Conservation (phyloP, 495 filamentous ascomycete species). For the Podospora pseudocomata region DNA sequence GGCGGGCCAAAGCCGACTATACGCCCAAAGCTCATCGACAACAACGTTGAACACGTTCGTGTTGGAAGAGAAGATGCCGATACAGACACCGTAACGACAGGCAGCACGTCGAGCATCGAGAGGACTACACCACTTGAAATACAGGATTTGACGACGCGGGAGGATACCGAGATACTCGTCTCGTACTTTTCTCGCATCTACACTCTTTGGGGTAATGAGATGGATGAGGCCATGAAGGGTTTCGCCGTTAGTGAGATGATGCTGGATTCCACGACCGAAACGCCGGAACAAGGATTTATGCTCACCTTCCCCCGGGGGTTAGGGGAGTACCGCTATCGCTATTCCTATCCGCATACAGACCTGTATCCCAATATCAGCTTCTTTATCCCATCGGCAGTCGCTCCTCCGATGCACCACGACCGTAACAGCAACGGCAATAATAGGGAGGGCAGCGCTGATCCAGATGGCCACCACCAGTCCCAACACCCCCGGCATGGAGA, state of each 20-base stretch:
- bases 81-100: not conserved
- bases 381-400: not conserved
- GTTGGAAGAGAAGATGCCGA: not conserved
- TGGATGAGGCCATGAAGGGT: conserved; percentile 27
- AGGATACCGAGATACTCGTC: conserved; percentile 22
- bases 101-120: not conserved
- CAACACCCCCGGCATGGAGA: not conserved
- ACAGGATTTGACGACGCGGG: conserved; percentile 17
- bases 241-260: conserved; percentile 13
- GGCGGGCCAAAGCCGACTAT: too few species aligned
- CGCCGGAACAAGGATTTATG: conserved; percentile 21
- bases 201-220: conserved; percentile 24
- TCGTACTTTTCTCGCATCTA: conserved; percentile 28
- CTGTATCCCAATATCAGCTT: not conserved
- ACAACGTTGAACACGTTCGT: not conserved
- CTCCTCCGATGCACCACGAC: not conserved
- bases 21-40: not conserved
- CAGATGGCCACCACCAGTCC: too few species aligned
- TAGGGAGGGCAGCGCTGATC: too few species aligned
- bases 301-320: conserved; percentile 26
- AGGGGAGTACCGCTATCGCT: conserved; percentile 14
- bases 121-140: conserved; percentile 3
- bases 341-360: conserved; percentile 12
- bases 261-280: not conserved
- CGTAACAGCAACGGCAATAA: not conserved